These are phyloP conservation scores for Pouteria campechiana DNA, from an alignment of 179 eudicot genomes.

Conservation along the genomic window DNA sequence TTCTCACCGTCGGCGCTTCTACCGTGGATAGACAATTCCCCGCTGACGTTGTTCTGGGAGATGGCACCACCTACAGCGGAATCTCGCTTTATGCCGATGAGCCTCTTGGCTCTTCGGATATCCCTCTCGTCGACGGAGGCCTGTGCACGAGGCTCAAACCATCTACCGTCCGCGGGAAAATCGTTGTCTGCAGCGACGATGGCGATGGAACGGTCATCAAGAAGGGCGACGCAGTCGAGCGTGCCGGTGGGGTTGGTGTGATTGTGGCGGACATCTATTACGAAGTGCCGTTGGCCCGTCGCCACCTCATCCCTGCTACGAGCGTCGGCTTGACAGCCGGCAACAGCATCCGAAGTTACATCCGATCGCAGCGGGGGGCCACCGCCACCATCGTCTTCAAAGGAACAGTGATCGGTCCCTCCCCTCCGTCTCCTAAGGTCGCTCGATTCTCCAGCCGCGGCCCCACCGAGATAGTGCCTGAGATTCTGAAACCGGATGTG, in stretches of 20 bases:
- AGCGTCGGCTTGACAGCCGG: conserved; percentile 74
- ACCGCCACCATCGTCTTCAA: conserved; percentile 57
- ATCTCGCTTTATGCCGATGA: conserved; percentile 72
- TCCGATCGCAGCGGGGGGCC: conserved; percentile 37
- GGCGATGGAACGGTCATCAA: conserved; percentile 76
- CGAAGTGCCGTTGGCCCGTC: conserved; percentile 76
- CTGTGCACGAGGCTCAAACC: conserved; percentile 67
- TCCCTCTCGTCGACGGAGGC: conserved; percentile 32
- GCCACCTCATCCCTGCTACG: conserved; percentile 72
- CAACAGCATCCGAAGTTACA: conserved; percentile 43
- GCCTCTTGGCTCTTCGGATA: conserved; percentile 15
- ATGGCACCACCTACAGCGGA: conserved; percentile 57
- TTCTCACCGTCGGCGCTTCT: conserved; percentile 84
- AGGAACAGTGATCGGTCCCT: conserved; percentile 58
- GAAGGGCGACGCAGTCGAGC: conserved; percentile 71
- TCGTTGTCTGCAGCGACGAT: conserved; percentile 83
- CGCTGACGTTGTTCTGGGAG: conserved; percentile 72
- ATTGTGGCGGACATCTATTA: conserved; percentile 66
- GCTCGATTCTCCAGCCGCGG: conserved; percentile 96
- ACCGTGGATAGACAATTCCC: conserved; percentile 87
- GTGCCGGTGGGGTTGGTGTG: conserved; percentile 77
- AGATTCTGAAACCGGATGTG: conserved; percentile 88
- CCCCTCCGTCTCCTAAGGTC: conserved; percentile 64
- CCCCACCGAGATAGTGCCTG: conserved; percentile 55
- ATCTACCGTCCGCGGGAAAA: conserved; percentile 52